phyloP scores from a whole-genome alignment of 768 basidiomycete genomes.

The Hortiboletus campestris region DNA sequence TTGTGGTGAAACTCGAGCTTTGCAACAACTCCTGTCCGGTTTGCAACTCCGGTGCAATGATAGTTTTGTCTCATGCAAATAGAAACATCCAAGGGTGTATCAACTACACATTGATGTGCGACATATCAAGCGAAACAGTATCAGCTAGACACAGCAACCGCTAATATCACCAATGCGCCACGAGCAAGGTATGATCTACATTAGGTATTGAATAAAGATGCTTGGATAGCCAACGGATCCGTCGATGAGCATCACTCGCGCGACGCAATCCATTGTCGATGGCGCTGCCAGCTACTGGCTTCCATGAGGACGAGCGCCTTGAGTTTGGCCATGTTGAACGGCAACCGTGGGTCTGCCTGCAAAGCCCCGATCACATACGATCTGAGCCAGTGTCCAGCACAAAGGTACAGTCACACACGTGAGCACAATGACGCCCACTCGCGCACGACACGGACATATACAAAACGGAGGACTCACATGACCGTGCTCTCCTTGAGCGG shows the following conservation, averaged over 20 bases:
- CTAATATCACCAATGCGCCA: neutral
- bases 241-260: conserved; percentile 12
- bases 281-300: conserved; percentile 40
- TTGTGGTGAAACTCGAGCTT: too few species aligned
- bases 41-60: too few species aligned
- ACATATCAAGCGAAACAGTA: neutral
- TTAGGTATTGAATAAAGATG: neutral
- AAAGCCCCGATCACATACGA: conserved; percentile 44
- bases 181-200: neutral
- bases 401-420: neutral
- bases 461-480: conserved; percentile 35
- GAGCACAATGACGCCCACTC: neutral
- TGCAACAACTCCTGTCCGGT: too few species aligned
- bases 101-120: neutral
- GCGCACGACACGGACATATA: neutral
- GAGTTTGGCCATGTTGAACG: conserved; percentile 36
- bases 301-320: conserved; percentile 40
- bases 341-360: conserved; percentile 37
- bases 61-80: too few species aligned
- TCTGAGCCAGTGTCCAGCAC: conserved; percentile 23
- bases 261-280: conserved; percentile 38
- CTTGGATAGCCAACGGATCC: neutral
- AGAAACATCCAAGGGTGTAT: too few species aligned
- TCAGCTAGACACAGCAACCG: neutral
- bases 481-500: conserved; percentile 47